Base-by-base conservation (phyloP, 257 asterid species). In the Nicotiana paniculata region DNA sequence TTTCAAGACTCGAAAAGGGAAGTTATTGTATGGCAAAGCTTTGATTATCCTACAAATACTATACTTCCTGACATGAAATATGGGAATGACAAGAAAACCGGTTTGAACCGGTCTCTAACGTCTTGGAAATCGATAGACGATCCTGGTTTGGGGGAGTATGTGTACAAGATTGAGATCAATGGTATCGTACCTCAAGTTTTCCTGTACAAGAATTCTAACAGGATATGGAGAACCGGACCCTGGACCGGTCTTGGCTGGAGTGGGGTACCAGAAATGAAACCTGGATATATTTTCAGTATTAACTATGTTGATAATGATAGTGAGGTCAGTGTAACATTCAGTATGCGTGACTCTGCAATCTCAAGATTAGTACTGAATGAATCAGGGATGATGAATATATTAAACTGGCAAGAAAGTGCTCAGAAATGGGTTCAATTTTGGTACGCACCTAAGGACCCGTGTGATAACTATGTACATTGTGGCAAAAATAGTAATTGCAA, bases 21-120 rank as follows among this genome's bases (percentile, higher is more conserved):
- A 57, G 13, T n/a, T 55, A 9, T 54, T 77, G 53, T 77, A n/a
- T 77, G 81, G 81, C 81, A 77, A 10, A 77, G 81, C 17, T 77
- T 77, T 77, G 81, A 77, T 54, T 35, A 77, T 77, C 81, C 81
- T 54, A 57, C 67, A 21, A 61, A 77, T 55, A 53, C 81, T 33
- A 54, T 77, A 53, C 28, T 77, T 57, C 81, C 81, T 9, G 5
- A 61, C 15, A 77, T 77, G 81, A 77, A 77, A 13, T 61, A 32
- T 54, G 81, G 81, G 5, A 54, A 13, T 33, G 53, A 77, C 54
- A 57, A 54, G 3, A 55, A 39, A 4, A 77, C 81, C 16, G 57
- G 81, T 57, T 17, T 30, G 18, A 61, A 33, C 48, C 66, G 54
- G 68, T 77, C 51, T 4, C 2, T 77, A 16, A 77, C 33, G 13